Base-by-base conservation (phyloP, 306 rosid genomes). In the apple (Malus domestica) region DNA sequence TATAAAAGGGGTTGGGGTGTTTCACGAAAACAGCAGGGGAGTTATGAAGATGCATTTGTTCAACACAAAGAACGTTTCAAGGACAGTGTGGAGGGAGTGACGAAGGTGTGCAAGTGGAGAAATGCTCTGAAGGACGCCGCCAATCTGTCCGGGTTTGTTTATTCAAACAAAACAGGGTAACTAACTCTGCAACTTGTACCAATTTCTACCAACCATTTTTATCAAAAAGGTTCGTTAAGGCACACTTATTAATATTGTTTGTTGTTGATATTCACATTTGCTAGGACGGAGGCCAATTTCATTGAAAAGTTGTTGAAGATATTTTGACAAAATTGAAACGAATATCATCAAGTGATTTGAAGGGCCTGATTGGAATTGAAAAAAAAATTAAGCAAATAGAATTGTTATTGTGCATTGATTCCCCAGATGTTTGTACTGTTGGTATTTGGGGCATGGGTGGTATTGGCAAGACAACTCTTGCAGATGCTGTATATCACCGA, bases 361-460 rank as follows among this genome's bases (percentile, higher is more conserved):
- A 74, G 29, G 65, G 70, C 15, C 30, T 80, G 44, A 58, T 80
- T 33, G 83, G 79, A 46, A 68, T 80, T 8, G 68, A 30, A 33
- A 16, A 19, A 0, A 71, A 57, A 14, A 32, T 74, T 2, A 22
- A 73, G 18, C 5, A 68, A 45, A 20, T 80, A 8, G 57, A 80
- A 4, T 67, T 42, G 16, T 59, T 46, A 15, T 11, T 80, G 5
- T 73, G 70, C 11, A 49, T 68, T 20, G 79, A 33, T 1, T 5
- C 32, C 20, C 23, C 19, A 67, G 68, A 45, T 58, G 54, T 65
- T 3, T 49, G 74, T 0, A 54, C 29, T 3, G 23, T 73, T 20
- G 82, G 78, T 14, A 66, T 79, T 54, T 79, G 82, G 82, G 82
- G 82, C 3, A 73, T 80, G 75, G 64, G 74, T 8, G 83, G 79